Evolutionary conservation across 257 asterid genomes (phyloP).

Genomic region (Solanum bulbocastanum): DNA sequence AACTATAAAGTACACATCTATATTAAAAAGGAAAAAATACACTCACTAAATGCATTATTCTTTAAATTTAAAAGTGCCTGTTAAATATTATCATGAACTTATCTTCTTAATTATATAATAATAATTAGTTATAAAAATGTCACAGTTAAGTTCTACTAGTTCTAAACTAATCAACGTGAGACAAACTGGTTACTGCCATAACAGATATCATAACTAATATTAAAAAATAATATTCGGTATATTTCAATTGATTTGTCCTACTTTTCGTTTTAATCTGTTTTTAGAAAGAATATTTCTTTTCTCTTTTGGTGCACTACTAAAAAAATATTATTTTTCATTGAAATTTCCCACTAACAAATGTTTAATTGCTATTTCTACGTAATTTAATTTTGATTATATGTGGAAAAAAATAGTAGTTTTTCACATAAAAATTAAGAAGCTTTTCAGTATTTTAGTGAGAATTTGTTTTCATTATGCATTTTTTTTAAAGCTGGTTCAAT

Average conservation of each 20-base stretch:
- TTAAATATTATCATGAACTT: not conserved
- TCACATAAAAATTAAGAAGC: not conserved
- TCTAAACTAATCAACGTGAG: not conserved
- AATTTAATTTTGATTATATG: not conserved
- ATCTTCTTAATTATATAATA: not conserved
- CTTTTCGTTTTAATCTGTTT: too few relatives aligned
- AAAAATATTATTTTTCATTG: not conserved
- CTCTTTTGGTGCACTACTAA: not conserved
- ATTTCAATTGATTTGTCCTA: too few relatives aligned
- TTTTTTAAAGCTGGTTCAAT: not conserved
- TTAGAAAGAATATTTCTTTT: not conserved
- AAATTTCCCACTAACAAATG: not conserved
- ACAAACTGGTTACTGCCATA: not conserved
- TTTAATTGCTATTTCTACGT: not conserved
- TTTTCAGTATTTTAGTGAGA: not conserved
- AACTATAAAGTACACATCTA: not conserved
- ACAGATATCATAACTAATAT: not conserved
- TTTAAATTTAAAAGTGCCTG: not conserved
- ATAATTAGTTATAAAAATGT: not conserved
- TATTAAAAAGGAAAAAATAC: not conserved
- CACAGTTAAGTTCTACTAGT: not conserved
- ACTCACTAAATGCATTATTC: not conserved
- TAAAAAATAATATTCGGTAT: too few relatives aligned
- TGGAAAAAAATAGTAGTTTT: not conserved
- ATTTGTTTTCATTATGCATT: not conserved